Evolutionary conservation across 257 asterid genomes (phyloP), one percentile per base, ranked within the genome.

Genomic region (Solanum chilense): DNA sequence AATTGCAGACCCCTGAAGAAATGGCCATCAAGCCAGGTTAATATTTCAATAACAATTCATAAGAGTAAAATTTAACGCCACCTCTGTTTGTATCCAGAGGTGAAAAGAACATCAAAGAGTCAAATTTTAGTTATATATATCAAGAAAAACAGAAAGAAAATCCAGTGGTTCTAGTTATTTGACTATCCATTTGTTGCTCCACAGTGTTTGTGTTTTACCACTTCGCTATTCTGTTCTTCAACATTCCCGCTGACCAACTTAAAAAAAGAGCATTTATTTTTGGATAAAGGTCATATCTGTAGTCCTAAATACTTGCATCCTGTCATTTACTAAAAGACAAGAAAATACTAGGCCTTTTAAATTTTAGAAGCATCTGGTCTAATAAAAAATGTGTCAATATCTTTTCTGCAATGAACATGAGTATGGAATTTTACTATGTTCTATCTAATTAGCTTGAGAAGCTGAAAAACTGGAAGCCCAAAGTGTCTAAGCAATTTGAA

Each of bases 1-100:
- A 85, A 83, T 86, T 92, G 98, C 44, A 96, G 90, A 66, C 93
- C 92, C 92, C 99, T 97, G 95, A 31, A 90, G 85, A 90, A 70
- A 68, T 45, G 37, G 29, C 84, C 39, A 58, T 78, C 81, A 56
- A 83, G 18, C 85, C 45, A 44, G 62, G 69, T 18, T 47, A 0
- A 35, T 45, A 47, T 68, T 45, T 70, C 82, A 70, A 69, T 47
- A 25, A 70, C 3, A 77, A 78, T 78, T 45, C 20, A 80, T 10
- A 45, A 27, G 68, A 80, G 44, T 29, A 47, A 49, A 80, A 80
- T 47, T 20, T 49, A 80, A 5, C 1, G 11, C 85, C 20, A 1
- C 29, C 37, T 47, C 42, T 9, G 66, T 80, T 47, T 21, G 5
- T 49, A 78, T 77, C 41, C 64, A 27, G 5, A 78, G 66, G 64